A percentile compares a stretch with the other conserved stretches of the same genome.
phyloP scores from a whole-genome alignment of 176 grass and related monocot species.

The Elaeis guineensis region DNA sequence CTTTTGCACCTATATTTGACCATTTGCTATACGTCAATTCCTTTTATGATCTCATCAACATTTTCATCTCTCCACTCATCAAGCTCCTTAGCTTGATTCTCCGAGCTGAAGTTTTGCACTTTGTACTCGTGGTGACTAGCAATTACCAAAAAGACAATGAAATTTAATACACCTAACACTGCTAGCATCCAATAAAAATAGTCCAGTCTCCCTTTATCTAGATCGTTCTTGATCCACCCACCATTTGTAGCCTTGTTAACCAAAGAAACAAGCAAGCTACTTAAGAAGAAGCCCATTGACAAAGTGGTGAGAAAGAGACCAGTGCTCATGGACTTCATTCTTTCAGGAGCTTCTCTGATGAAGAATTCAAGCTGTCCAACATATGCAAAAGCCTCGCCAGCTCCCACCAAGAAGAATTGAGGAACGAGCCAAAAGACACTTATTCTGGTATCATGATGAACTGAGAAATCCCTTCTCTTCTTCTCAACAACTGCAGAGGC shows the following conservation, averaged over 20 bases:
- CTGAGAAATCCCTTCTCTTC: constrained; percentile 4
- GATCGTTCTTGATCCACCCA: constrained; percentile 29
- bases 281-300: constrained; percentile 54
- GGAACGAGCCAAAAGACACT: constrained; percentile 53
- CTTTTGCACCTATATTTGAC: too few species aligned
- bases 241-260: constrained; percentile 29
- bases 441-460: not conserved
- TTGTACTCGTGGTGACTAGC: constrained; percentile 37
- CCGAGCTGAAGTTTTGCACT: not conserved
- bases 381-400: constrained; percentile 68
- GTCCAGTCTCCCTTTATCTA: constrained; percentile 38
- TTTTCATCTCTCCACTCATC: not conserved
- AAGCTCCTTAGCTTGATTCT: not conserved
- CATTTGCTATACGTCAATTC: constrained; percentile 7
- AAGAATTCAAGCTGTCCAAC: constrained; percentile 70
- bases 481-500: constrained; percentile 37
- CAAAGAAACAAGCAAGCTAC: constrained; percentile 33
- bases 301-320: constrained; percentile 46
- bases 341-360: constrained; percentile 45
- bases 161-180: constrained; percentile 37
- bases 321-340: constrained; percentile 73
- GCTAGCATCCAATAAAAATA: constrained; percentile 58
- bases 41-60: not conserved
- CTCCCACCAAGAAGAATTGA: constrained; percentile 53
- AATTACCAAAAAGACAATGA: constrained; percentile 34